These are phyloP conservation scores for Claviceps sp. DNA, from an alignment of 2,329 filamentous ascomycete species.

Conservation along the genomic window DNA sequence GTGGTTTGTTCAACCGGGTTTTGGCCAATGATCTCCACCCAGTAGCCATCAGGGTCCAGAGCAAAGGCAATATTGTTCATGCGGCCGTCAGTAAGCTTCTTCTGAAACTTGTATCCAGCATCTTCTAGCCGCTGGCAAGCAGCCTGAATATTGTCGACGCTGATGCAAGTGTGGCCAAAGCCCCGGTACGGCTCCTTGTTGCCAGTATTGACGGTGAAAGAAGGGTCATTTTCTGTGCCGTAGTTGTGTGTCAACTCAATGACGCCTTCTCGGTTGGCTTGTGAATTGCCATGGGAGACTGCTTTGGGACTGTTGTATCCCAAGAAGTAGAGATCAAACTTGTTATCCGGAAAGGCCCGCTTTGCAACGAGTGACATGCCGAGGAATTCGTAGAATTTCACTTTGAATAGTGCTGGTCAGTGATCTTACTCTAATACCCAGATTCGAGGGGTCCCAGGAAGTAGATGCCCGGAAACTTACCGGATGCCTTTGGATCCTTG, in stretches of 20 bases:
- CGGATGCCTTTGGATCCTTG: slow-evolving; percentile 76
- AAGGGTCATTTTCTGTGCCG: slow-evolving; percentile 73
- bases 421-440: background rate
- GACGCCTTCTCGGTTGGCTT: slow-evolving; percentile 75
- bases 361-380: slow-evolving; percentile 77
- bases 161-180: slow-evolving; percentile 78
- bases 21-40: slow-evolving; percentile 72
- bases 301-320: slow-evolving; percentile 71
- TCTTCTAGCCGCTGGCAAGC: slow-evolving; percentile 83
- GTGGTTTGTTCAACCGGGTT: slow-evolving; percentile 61
- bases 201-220: slow-evolving; percentile 73
- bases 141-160: slow-evolving; percentile 72
- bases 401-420: slow-evolving; percentile 21
- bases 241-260: slow-evolving; percentile 79
- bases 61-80: slow-evolving; percentile 86
- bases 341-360: slow-evolving; percentile 69
- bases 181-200: slow-evolving; percentile 79
- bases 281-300: slow-evolving; percentile 55
- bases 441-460: background rate
- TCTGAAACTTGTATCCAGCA: slow-evolving; percentile 87
- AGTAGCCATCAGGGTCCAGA: slow-evolving; percentile 77
- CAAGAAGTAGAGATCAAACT: slow-evolving; percentile 93
- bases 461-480: slow-evolving; percentile 27
- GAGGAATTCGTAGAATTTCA: slow-evolving; percentile 90
- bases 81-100: slow-evolving; percentile 77